Conservation (phyloP, 768 basidiomycete species). For the Exidia glandulosa region DNA sequence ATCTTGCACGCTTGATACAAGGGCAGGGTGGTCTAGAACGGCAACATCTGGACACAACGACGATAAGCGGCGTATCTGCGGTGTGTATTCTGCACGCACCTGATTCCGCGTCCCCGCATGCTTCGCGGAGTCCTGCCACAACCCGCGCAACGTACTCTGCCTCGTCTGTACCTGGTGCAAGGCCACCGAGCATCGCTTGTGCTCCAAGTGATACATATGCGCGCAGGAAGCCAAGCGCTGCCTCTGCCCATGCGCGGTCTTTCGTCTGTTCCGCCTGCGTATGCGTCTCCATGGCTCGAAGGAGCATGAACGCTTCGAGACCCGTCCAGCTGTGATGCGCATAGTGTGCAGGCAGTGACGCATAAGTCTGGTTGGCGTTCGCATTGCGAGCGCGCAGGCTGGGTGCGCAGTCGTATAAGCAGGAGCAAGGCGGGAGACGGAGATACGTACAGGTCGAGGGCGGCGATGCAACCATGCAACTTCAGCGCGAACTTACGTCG, state of each 20-base stretch:
- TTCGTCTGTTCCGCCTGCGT: conserved; percentile 34
- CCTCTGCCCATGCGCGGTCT: conserved; percentile 73
- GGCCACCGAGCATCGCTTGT: conserved; percentile 33
- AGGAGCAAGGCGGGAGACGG: conserved; percentile 7
- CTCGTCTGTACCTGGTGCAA: conserved; percentile 38
- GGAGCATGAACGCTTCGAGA: conserved; percentile 69
- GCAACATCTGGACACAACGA: conserved; percentile 53
- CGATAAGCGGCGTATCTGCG: too few relatives aligned
- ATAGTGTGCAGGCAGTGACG: conserved; percentile 78
- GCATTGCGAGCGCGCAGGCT: conserved; percentile 59
- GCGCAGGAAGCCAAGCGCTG: conserved; percentile 65
- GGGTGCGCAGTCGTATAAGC: conserved; percentile 15
- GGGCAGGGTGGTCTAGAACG: conserved; percentile 57
- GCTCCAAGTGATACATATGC: conserved; percentile 48
- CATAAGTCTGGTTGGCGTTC: conserved; percentile 58
- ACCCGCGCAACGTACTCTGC: conserved; percentile 40
- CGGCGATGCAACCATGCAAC: conserved; percentile 76
- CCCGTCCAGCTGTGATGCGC: conserved; percentile 73
- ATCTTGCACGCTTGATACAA: conserved; percentile 38
- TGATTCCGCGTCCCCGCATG: conserved; percentile 40
- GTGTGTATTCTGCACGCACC: conserved; percentile 37
- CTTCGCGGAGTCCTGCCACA: conserved; percentile 35
- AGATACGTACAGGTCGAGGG: conserved; percentile 69
- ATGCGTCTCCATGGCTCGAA: conserved; percentile 61
- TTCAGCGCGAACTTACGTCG: conserved; percentile 79